phyloP scores from a whole-genome alignment of 2,329 filamentous ascomycete species.

The Simplicillium aogashimaense region DNA sequence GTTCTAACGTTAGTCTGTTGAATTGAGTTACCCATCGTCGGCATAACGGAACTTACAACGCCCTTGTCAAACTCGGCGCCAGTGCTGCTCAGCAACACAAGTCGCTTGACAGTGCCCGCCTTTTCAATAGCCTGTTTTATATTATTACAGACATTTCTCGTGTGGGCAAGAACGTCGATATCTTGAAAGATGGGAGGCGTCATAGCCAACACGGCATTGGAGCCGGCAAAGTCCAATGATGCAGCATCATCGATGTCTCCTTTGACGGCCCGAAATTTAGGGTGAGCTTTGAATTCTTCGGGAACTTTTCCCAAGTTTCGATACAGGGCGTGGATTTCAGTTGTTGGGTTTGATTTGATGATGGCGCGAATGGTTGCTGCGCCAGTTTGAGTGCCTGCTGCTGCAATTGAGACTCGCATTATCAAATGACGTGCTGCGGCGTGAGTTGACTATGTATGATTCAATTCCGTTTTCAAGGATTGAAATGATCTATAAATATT shows the following conservation, averaged over 20 bases:
- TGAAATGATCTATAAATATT: too few species aligned
- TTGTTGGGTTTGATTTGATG: slow-evolving; percentile 8
- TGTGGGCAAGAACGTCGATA: slow-evolving; percentile 6
- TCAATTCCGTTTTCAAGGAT: too few species aligned
- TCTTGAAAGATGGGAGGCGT: slow-evolving; percentile 13
- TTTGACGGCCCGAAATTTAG: slow-evolving; percentile 12
- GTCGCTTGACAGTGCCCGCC: slow-evolving; percentile 14
- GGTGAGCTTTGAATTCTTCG: slow-evolving; percentile 10
- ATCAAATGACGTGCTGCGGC: background rate
- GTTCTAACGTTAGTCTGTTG: background rate
- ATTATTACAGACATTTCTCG: slow-evolving; percentile 8
- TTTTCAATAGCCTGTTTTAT: slow-evolving; percentile 16
- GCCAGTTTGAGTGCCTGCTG: slow-evolving; percentile 14
- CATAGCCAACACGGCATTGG: slow-evolving; percentile 12
- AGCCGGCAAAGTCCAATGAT: slow-evolving; percentile 13
- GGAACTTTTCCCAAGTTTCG: slow-evolving; percentile 13
- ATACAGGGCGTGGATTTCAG: slow-evolving; percentile 10
- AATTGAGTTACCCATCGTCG: background rate
- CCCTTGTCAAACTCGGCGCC: slow-evolving; percentile 22
- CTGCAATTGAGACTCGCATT: slow-evolving; percentile 15
- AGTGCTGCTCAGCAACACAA: slow-evolving; percentile 20
- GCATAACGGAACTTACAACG: slow-evolving; percentile 13
- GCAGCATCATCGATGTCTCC: slow-evolving; percentile 12
- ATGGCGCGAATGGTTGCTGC: slow-evolving; percentile 15
- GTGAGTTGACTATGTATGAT: too few species aligned